Percentiles rank a stretch among this genome's conserved stretches.
These are phyloP conservation scores for Straminergon stramineum DNA, from an alignment of 225 moss, liverwort and hornwort genomes.

Conservation along the genomic window DNA sequence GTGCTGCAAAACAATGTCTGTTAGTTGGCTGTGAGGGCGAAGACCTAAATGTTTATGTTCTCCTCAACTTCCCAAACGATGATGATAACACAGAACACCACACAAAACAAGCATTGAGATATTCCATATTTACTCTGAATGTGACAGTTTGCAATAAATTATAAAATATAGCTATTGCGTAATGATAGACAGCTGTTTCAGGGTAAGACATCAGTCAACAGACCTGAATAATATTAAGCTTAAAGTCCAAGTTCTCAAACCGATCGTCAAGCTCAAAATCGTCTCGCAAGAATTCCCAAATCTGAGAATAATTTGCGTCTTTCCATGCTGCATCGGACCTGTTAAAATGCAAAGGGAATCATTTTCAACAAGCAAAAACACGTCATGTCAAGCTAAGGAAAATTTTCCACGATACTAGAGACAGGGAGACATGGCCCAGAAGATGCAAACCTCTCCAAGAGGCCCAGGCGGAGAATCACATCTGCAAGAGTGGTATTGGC, in stretches of 20 bases:
- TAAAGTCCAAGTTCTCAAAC: constrained; percentile 95
- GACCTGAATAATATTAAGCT: constrained; percentile 95
- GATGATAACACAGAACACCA: neutral
- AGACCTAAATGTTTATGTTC: neutral
- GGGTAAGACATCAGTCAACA: neutral
- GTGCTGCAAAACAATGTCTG: constrained; percentile 49
- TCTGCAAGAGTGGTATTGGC: constrained; percentile 95
- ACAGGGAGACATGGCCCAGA: neutral
- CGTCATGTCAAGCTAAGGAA: neutral
- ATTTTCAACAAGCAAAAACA: neutral
- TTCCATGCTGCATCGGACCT: constrained; percentile 99
- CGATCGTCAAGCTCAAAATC: constrained; percentile 96
- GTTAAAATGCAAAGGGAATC: neutral
- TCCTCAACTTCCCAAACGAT: neutral
- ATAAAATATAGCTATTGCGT: too few relatives aligned
- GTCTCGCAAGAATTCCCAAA: constrained; percentile 96
- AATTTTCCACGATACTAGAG: neutral
- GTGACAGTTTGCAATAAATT: neutral
- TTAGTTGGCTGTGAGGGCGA: neutral
- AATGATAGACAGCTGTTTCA: neutral
- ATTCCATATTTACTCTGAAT: neutral
- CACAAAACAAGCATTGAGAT: neutral
- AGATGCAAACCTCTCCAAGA: constrained; percentile 58
- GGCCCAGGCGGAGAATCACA: constrained; percentile 81
- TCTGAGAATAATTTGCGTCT: constrained; percentile 93